phyloP scores from a whole-genome alignment of 2,329 filamentous ascomycete genomes.

The Phyllosticta paracitricarpa region DNA sequence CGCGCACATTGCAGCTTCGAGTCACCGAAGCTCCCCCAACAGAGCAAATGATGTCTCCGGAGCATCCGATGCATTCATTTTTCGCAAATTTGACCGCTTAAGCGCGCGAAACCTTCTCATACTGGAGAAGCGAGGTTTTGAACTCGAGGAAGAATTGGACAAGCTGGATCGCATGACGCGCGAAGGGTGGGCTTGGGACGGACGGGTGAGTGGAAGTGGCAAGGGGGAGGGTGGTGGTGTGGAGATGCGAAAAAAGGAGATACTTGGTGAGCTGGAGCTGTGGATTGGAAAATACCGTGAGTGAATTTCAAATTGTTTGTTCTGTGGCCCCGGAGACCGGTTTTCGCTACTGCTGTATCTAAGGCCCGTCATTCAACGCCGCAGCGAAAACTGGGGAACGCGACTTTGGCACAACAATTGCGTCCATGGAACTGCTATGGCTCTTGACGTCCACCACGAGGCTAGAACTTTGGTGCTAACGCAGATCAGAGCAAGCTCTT shows the following conservation, averaged over 20 bases:
- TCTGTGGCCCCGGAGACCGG: not conserved
- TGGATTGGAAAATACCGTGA: slow-evolving; percentile 9
- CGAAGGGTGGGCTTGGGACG: not conserved
- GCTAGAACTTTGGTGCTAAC: not conserved
- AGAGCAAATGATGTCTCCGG: slow-evolving; percentile 10
- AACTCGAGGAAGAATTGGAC: not conserved
- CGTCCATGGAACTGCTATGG: no score
- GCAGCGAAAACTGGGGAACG: no score
- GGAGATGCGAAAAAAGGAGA: slow-evolving; percentile 4
- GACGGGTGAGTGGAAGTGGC: not conserved
- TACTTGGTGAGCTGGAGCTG: not conserved
- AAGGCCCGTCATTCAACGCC: no score
- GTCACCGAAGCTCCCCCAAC: not conserved
- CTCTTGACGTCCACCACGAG: no score
- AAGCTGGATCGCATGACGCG: not conserved
- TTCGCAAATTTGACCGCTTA: slow-evolving; percentile 15
- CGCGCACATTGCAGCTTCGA: slow-evolving; percentile 13
- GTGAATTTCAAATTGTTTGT: not conserved
- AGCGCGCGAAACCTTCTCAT: slow-evolving; percentile 13
- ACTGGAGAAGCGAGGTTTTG: slow-evolving; percentile 12
- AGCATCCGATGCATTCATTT: slow-evolving; percentile 14
- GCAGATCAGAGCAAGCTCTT: not conserved
- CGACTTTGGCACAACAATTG: no score
- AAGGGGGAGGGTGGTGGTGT: not conserved
- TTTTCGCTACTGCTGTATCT: no score